These are phyloP conservation scores for Fusarium tricinctum DNA, from an alignment of 2,329 filamentous ascomycete genomes.

Conservation along the genomic window DNA sequence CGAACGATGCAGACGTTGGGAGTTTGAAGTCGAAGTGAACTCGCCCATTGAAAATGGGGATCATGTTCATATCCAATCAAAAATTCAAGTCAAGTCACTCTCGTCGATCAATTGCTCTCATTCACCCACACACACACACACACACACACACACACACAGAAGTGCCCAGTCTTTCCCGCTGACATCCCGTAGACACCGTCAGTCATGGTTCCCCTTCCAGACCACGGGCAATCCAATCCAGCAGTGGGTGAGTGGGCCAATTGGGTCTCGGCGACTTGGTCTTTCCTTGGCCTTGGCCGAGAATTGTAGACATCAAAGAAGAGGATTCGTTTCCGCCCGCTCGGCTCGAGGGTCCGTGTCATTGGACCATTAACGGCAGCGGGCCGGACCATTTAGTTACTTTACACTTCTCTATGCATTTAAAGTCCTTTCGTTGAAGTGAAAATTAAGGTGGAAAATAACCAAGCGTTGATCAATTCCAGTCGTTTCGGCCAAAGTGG, in stretches of 20 bases:
- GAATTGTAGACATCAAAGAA: background rate
- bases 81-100: background rate
- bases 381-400: slow-evolving; percentile 25
- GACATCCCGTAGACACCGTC: background rate
- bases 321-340: slow-evolving; percentile 11
- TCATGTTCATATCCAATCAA: background rate
- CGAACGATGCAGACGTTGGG: background rate
- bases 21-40: background rate
- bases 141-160: background rate
- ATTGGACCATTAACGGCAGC: slow-evolving; percentile 36
- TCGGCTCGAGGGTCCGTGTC: slow-evolving; percentile 6
- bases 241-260: slow-evolving; percentile 34
- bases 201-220: background rate
- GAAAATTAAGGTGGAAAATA: slow-evolving; percentile 7
- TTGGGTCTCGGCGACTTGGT: slow-evolving; percentile 25
- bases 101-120: slow-evolving; percentile 1
- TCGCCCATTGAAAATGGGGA: background rate
- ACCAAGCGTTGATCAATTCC: slow-evolving; percentile 39
- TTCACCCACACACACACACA: background rate
- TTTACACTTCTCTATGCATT: background rate
- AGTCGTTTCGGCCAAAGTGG: slow-evolving; percentile 7
- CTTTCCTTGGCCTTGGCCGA: slow-evolving; percentile 6
- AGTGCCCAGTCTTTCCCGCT: slow-evolving; percentile 1
- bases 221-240: slow-evolving; percentile 30
- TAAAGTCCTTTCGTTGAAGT: background rate